Base-by-base conservation (phyloP, 495 filamentous ascomycete species). In the Penicillium diatomitis region DNA sequence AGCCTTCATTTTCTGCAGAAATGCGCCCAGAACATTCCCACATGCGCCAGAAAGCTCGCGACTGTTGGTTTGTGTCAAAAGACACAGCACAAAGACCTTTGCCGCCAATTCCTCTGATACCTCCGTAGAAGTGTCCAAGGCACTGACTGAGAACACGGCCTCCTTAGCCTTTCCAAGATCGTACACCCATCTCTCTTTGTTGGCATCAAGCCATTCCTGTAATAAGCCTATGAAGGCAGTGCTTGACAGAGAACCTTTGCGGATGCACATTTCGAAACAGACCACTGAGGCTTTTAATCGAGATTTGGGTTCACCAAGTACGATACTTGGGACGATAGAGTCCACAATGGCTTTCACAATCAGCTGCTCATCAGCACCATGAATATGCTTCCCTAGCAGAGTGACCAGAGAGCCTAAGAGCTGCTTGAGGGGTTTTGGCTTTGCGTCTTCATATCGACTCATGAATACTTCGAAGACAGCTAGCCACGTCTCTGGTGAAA, bases 341-440 rank as follows among this genome's bases (percentile, higher is more conserved):
- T 65, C 42, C 5, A 56, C 47, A 10, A 70, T 41, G 11, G 51
- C 54, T 8, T 46, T 49, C 33, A 60, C 47, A 9, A 70, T 58
- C 8, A 46, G 12, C 20, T 11, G 8, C 40, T 44, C 54, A 46
- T 65, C 38, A 57, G 54, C 10, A 57, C 55, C 44, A 62, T 61
- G 48, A 6, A 77, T 73, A 46, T 78, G 76, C 34, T 66, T 77
- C 10, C 58, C 65, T 37, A 83, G 57, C 6, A 81, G 71, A 12
- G 68, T 63, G 33, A 70, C 71, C 45, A 87, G 61, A 38, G 80
- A 73, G 53, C 79, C 70, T 40, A 94, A 63, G 0, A 90, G 71
- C 52, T 88, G 83, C 58, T 82, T 82, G 75, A 90, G 76, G 31
- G 86, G 82, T 45, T 88, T 84, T 29, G 83, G 76, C 49, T 84